A percentile compares a stretch with the other conserved stretches of the same genome.
phyloP scores from a whole-genome alignment of 495 filamentous ascomycete species.

The Trichoderma reesei region DNA sequence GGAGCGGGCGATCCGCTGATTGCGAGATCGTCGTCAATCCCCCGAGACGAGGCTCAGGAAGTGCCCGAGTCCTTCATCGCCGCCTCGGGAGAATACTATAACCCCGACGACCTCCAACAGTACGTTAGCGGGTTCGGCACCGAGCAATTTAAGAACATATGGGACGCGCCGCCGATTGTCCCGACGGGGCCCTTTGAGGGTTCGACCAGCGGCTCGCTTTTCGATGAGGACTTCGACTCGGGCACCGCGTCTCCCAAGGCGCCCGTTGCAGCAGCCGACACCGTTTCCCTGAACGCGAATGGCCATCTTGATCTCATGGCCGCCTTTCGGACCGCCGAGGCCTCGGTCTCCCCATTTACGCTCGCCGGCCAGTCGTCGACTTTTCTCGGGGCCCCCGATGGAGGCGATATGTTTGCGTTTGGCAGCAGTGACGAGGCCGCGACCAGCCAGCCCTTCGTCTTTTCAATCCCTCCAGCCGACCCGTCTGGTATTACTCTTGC shows the following conservation, averaged over 20 bases:
- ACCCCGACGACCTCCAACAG: not conserved
- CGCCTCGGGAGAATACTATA: conserved; percentile 7
- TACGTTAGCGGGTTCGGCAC: not conserved
- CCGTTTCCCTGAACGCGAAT: not conserved
- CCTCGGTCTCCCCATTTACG: not conserved
- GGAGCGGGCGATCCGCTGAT: conserved; percentile 21
- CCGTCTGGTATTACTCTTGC: conserved; percentile 23
- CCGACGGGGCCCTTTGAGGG: conserved; percentile 20
- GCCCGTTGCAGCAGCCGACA: conserved; percentile 9
- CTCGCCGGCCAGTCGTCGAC: not conserved
- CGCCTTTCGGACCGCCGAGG: not conserved
- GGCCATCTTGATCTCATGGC: not conserved
- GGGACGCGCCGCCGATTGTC: conserved; percentile 21
- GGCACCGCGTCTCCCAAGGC: conserved; percentile 15
- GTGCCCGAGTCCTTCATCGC: conserved; percentile 12
- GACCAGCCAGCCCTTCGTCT: conserved; percentile 60
- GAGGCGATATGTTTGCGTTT: conserved; percentile 2
- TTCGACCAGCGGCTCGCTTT: conserved; percentile 34
- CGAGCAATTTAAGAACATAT: not conserved
- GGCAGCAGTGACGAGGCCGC: conserved; percentile 22
- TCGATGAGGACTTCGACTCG: conserved; percentile 29
- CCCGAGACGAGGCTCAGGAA: conserved; percentile 15
- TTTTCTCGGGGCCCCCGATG: not conserved
- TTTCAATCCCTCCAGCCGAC: conserved; percentile 55
- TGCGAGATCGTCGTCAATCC: conserved; percentile 23